Conservation (phyloP, 495 filamentous ascomycete genomes). For the Aspergillus campestris region DNA sequence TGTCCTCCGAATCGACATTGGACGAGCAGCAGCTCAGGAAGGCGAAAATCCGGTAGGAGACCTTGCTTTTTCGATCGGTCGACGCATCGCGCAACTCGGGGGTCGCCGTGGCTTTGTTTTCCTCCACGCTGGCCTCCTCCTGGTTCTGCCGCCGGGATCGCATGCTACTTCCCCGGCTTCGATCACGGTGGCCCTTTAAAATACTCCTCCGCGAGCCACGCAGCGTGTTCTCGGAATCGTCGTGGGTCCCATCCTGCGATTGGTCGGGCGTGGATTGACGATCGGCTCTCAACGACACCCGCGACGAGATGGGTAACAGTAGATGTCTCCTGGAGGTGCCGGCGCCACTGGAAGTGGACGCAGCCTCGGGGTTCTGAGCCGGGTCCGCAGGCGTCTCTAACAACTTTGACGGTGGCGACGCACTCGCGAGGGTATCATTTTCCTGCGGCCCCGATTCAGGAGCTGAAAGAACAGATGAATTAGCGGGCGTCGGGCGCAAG, state of each 20-base stretch:
- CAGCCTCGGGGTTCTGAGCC: conserved; percentile 6
- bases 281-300: conserved; percentile 58
- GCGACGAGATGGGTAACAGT: conserved; percentile 53
- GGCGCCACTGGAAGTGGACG: conserved; percentile 5
- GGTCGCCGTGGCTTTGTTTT: conserved; percentile 21
- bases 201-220: conserved; percentile 64
- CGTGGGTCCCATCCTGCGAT: conserved; percentile 55
- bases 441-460: conserved; percentile 23
- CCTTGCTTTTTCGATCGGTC: conserved; percentile 54
- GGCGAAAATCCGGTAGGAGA: conserved; percentile 48
- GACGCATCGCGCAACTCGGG: conserved; percentile 25
- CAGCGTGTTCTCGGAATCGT: conserved; percentile 51
- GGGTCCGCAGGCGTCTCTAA: conserved; percentile 18
- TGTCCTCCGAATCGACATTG: conserved; percentile 52
- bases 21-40: conserved; percentile 75
- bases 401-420: conserved; percentile 16
- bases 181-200: conserved; percentile 56
- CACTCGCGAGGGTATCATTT: conserved; percentile 19
- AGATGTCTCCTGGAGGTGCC: conserved; percentile 47
- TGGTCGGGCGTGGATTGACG: conserved; percentile 53
- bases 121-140: conserved; percentile 33
- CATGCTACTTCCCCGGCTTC: conserved; percentile 59
- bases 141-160: conserved; percentile 39
- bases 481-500: conserved; percentile 3
- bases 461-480: conserved; percentile 14